Conservation (phyloP, 768 basidiomycete genomes). For the Lactarius sanguifluus region DNA sequence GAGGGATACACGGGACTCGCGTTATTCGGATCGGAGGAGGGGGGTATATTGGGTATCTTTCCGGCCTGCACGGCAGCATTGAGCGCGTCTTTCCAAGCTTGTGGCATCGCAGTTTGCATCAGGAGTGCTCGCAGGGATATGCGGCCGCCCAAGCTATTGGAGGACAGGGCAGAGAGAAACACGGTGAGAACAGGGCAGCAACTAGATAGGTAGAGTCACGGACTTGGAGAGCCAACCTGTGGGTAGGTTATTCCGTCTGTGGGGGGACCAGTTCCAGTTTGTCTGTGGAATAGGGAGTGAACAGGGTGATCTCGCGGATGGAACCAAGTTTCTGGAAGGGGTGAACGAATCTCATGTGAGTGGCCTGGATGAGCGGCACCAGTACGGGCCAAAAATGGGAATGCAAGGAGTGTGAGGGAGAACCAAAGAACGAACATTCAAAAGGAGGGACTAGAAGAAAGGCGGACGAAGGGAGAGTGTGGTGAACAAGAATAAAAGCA, state of each 20-base stretch:
- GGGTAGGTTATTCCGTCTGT: slow-evolving; percentile 53
- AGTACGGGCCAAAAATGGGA: slow-evolving; percentile 27
- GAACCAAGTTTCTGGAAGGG: slow-evolving; percentile 51
- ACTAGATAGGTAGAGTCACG: slow-evolving; percentile 24
- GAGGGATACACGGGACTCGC: slow-evolving; percentile 41
- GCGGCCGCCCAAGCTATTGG: slow-evolving; percentile 57
- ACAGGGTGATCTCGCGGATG: slow-evolving; percentile 61
- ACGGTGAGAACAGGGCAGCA: neutral
- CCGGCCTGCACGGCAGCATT: slow-evolving; percentile 63
- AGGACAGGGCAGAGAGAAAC: neutral
- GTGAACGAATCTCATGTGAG: slow-evolving; percentile 29
- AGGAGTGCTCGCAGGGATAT: slow-evolving; percentile 56
- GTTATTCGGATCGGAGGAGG: slow-evolving; percentile 41
- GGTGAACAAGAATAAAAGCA: neutral
- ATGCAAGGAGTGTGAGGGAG: slow-evolving; percentile 23
- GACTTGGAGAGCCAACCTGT: slow-evolving; percentile 60
- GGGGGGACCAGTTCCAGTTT: slow-evolving; percentile 30
- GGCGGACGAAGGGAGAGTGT: neutral
- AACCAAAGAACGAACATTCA: slow-evolving; percentile 15
- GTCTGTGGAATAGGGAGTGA: slow-evolving; percentile 61
- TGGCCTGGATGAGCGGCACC: slow-evolving; percentile 27
- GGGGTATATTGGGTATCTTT: slow-evolving; percentile 68
- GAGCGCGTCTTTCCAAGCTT: slow-evolving; percentile 71
- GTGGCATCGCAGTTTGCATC: slow-evolving; percentile 54
- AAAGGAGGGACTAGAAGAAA: slow-evolving; percentile 6